Evolutionary conservation across 805 yeast species (phyloP).

Genomic region (Lipomyces sp.): DNA sequence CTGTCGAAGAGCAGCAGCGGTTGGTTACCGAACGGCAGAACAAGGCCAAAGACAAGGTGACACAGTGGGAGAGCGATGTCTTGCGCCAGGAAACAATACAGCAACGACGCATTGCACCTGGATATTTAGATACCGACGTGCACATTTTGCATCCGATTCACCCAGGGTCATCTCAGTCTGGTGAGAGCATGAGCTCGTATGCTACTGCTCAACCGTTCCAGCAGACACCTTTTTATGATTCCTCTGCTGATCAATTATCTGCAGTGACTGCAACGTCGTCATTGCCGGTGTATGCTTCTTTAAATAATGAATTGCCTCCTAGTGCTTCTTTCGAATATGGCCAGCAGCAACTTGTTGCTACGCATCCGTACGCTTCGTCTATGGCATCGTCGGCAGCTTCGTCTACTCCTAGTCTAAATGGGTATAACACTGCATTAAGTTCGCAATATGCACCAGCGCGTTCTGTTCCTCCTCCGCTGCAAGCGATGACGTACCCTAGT

Average conservation of each 20-base stretch:
- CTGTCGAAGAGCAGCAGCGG: slow-evolving; percentile 44
- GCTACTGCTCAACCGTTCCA: not conserved
- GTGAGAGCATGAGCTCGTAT: not conserved
- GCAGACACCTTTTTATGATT: not conserved
- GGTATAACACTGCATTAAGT: slow-evolving; percentile 6
- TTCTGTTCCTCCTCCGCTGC: slow-evolving; percentile 15
- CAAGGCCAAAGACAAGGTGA: slow-evolving; percentile 40
- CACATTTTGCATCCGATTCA: slow-evolving; percentile 41
- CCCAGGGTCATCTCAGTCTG: not conserved
- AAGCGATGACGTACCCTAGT: slow-evolving; percentile 17
- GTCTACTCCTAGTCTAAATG: slow-evolving; percentile 11
- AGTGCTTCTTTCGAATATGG: not conserved
- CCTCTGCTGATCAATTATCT: not conserved
- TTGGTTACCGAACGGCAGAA: slow-evolving; percentile 42
- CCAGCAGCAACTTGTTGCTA: not conserved
- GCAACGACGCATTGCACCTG: slow-evolving; percentile 50
- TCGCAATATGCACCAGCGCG: not conserved
- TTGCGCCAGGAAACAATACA: slow-evolving; percentile 38
- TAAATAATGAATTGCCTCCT: not conserved
- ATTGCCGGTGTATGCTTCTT: not conserved
- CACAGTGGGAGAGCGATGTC: slow-evolving; percentile 46
- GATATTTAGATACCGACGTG: slow-evolving; percentile 47
- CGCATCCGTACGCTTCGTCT: slow-evolving; percentile 4
- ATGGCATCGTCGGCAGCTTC: slow-evolving; percentile 6
- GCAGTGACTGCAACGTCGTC: not conserved